Conservation (phyloP, 1,139 yeast genomes). For the Diutina catenulata region DNA sequence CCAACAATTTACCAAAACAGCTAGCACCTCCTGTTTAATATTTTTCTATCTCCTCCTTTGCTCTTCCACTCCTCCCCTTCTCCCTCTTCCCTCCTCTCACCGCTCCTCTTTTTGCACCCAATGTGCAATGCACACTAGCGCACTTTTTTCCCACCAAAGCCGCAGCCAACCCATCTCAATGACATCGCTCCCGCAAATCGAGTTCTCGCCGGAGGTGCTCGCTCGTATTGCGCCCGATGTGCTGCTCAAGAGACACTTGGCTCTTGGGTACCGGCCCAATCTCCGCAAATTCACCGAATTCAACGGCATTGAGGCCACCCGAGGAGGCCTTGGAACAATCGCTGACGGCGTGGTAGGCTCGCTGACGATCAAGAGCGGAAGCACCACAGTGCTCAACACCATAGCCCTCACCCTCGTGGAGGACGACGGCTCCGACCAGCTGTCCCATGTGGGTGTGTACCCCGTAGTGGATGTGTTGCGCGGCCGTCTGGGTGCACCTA, state of each 20-base stretch:
- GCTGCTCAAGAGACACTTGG: constrained; percentile 66
- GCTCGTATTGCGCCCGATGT: constrained; percentile 81
- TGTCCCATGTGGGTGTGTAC: constrained; percentile 33
- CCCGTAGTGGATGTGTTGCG: constrained; percentile 76
- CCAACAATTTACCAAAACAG: too few species aligned
- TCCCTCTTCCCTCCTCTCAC: too few species aligned
- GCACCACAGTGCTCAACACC: constrained; percentile 66
- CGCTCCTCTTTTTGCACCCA: too few species aligned
- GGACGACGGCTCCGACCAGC: constrained; percentile 8
- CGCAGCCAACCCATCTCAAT: neutral
- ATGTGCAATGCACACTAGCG: too few species aligned
- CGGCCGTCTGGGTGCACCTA: constrained; percentile 73
- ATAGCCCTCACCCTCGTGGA: constrained; percentile 64
- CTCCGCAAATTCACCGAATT: constrained; percentile 63
- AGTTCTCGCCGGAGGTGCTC: constrained; percentile 71
- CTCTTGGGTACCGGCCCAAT: constrained; percentile 64
- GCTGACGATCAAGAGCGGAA: constrained; percentile 59
- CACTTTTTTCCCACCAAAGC: too few species aligned
- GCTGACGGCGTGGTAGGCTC: constrained; percentile 48
- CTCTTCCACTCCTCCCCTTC: too few species aligned
- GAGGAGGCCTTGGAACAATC: constrained; percentile 30
- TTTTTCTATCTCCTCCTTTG: too few species aligned
- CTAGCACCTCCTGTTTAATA: too few species aligned
- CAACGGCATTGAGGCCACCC: constrained; percentile 39
- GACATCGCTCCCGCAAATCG: constrained; percentile 18